Conservation (phyloP, 805 yeast species). For the Schwanniomyces occidentalis region DNA sequence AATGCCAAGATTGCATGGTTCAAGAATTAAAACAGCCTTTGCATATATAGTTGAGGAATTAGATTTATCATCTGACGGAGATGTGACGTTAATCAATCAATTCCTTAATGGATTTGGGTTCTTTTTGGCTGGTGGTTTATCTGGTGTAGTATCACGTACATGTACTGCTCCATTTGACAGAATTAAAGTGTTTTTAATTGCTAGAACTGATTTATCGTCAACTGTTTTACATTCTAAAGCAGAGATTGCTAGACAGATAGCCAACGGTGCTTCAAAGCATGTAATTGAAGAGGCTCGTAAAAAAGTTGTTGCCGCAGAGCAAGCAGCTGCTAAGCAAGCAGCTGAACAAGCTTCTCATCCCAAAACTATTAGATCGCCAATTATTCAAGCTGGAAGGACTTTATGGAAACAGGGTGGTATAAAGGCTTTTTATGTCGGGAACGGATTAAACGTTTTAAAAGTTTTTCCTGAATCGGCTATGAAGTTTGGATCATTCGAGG, state of each 20-base stretch:
- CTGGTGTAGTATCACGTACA: slow-evolving; percentile 94
- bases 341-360: slow-evolving; percentile 42
- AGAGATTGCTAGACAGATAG: slow-evolving; percentile 37
- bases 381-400: slow-evolving; percentile 76
- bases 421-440: slow-evolving; percentile 88
- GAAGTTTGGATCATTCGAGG: slow-evolving; percentile 94
- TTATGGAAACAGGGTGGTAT: slow-evolving; percentile 89
- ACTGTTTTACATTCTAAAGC: slow-evolving; percentile 61
- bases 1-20: slow-evolving; percentile 78
- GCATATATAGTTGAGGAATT: slow-evolving; percentile 74
- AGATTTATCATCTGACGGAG: slow-evolving; percentile 88
- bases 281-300: slow-evolving; percentile 35
- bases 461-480: slow-evolving; percentile 97
- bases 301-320: slow-evolving; percentile 27
- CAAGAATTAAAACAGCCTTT: slow-evolving; percentile 79
- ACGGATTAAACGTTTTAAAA: slow-evolving; percentile 88
- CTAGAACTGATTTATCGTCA: slow-evolving; percentile 79
- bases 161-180: slow-evolving; percentile 97
- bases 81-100: slow-evolving; percentile 79
- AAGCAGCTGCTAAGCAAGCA: slow-evolving; percentile 22
- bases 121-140: slow-evolving; percentile 91
- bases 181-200: slow-evolving; percentile 89
- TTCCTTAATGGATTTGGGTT: slow-evolving; percentile 83
- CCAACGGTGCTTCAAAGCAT: slow-evolving; percentile 34
- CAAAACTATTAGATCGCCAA: slow-evolving; percentile 63